Evolutionary conservation across 495 filamentous ascomycete genomes (phyloP).

Genomic region (Physcia stellaris): DNA sequence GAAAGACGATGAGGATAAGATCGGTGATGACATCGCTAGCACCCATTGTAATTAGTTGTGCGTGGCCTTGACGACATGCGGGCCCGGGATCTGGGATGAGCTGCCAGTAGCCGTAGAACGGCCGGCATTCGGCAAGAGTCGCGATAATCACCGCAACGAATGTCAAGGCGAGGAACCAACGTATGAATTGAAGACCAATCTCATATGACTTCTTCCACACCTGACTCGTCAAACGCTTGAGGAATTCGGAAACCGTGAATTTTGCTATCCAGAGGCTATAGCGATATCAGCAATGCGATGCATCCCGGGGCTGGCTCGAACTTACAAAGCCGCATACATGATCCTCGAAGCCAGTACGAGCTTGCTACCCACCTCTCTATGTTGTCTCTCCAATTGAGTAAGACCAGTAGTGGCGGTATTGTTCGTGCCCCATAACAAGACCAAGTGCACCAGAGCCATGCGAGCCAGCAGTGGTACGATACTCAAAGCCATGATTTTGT

Average conservation of each 20-base stretch:
- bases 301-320: constrained; percentile 2
- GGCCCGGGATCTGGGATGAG: constrained; percentile 79
- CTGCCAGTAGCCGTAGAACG: constrained; percentile 81
- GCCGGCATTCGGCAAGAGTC: constrained; percentile 73
- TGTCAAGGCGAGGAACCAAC: constrained; percentile 59
- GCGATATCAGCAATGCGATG: constrained; percentile 3
- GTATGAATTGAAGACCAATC: constrained; percentile 49
- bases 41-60: constrained; percentile 78
- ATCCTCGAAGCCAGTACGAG: constrained; percentile 39
- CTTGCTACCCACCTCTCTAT: constrained; percentile 35
- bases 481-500: constrained; percentile 69
- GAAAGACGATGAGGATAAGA: constrained; percentile 71
- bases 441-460: constrained; percentile 76
- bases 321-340: constrained; percentile 45
- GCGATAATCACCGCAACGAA: constrained; percentile 68
- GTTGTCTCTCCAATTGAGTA: constrained; percentile 25
- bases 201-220: constrained; percentile 62
- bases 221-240: constrained; percentile 57
- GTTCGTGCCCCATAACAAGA: constrained; percentile 79
- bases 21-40: constrained; percentile 78
- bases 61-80: constrained; percentile 69
- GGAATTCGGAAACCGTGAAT: constrained; percentile 78
- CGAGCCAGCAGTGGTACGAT: constrained; percentile 67
- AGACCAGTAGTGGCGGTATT: constrained; percentile 41
- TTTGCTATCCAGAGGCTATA: constrained; percentile 87